Base-by-base conservation (phyloP, 2,329 filamentous ascomycete species). In the Venturia aucupariae region DNA sequence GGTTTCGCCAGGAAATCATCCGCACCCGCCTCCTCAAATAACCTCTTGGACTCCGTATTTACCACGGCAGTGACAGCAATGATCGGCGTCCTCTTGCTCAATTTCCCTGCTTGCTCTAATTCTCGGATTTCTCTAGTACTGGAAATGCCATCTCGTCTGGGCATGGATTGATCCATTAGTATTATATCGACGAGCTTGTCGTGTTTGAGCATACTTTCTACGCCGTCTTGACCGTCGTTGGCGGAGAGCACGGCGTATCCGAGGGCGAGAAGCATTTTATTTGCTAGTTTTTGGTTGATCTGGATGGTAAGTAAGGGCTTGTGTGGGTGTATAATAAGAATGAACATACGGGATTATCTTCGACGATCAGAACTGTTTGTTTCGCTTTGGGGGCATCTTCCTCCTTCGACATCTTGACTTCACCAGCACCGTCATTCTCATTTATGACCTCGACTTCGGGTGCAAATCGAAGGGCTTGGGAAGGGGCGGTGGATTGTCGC, bases 101-200 rank as follows among this genome's bases (percentile, higher is more conserved):
- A 17, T n/a, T 65, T 61, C 24, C 63, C 63, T 11, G 24, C 41
- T 6, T n/a, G 39, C 35, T 66, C 62, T 22, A 66, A 19, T n/a
- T 60, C 65, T n/a, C 65, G 48, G 8, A 66, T 66, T 27, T 44
- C 38, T 7, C 48, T 27, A 1, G 65, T 66, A 11, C 38, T 39
- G 5, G 38, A 61, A 4, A 66, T 30, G 39, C 65, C 65, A 44
- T 66, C 65, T 51, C 46, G 60, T 1, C 32, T n/a, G 4, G 65
- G 65, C 65, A 66, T 66, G 11, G 30, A 41, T 46, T 55, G 42
- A 44, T 66, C 65, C 63, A 66, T 66, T 4, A 66, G 44, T 4
- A 66, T 55, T 15, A 61, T 17, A 41, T 64, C 54, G 24, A 65
- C 60, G 13, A 24, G 10, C 11, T 15, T n/a, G 35, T 64, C 38